Evolutionary conservation across 306 rosid species (phyloP).

Genomic region (Vicia villosa): DNA sequence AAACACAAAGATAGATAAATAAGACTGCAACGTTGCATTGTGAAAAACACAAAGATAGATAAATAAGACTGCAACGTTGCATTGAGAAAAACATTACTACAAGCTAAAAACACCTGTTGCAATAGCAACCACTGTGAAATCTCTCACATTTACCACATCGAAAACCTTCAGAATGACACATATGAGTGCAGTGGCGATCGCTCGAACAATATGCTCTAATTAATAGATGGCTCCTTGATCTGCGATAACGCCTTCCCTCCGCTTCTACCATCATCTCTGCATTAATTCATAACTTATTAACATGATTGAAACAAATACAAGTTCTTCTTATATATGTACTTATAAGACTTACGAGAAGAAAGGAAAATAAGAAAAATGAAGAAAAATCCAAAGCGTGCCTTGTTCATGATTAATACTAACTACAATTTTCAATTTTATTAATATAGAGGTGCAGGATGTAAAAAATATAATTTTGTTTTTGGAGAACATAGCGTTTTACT

Average conservation of each 20-base stretch:
- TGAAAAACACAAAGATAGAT: too few relatives aligned
- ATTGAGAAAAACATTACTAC: neutral
- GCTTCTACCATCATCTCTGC: conserved; percentile 43
- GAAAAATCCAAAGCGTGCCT: conserved; percentile 41
- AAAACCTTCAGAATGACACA: conserved; percentile 64
- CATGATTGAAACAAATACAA: too few relatives aligned
- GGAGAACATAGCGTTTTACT: too few relatives aligned
- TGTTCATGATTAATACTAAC: conserved; percentile 33
- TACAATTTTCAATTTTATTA: neutral
- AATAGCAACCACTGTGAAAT: conserved; percentile 64
- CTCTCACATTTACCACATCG: conserved; percentile 51
- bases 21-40: too few relatives aligned
- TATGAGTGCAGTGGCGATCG: conserved; percentile 48
- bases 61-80: too few relatives aligned
- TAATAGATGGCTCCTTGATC: conserved; percentile 49
- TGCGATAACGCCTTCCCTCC: conserved; percentile 50
- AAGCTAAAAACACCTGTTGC: conserved; percentile 43
- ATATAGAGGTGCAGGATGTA: conserved; percentile 31
- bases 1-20: too few relatives aligned
- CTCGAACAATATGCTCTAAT: conserved; percentile 43
- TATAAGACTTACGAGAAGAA: conserved; percentile 46
- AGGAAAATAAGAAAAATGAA: conserved; percentile 46
- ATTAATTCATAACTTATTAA: neutral
- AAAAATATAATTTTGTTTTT: neutral
- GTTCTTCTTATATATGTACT: too few relatives aligned